phyloP scores from a whole-genome alignment of 768 basidiomycete species.

The Suillus subaureus region DNA sequence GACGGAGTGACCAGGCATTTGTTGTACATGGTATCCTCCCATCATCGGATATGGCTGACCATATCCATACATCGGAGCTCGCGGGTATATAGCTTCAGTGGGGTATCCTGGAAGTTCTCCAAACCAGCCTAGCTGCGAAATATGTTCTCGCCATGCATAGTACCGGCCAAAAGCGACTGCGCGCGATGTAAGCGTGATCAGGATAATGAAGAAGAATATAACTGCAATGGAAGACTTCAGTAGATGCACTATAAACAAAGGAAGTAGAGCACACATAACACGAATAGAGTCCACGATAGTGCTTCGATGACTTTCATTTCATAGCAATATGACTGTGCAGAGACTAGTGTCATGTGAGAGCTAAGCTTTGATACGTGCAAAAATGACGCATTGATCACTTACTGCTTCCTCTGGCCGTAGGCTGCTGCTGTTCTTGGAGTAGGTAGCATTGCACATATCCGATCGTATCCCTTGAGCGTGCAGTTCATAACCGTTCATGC shows the following conservation, averaged over 20 bases:
- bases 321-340: constrained; percentile 62
- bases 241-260: neutral
- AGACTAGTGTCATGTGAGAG: constrained; percentile 43
- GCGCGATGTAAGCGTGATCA: constrained; percentile 54
- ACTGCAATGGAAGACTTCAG: constrained; percentile 31
- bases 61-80: constrained; percentile 36
- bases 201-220: constrained; percentile 51
- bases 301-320: constrained; percentile 81
- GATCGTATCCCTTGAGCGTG: constrained; percentile 61
- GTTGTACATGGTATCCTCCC: constrained; percentile 45
- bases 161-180: constrained; percentile 36
- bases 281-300: constrained; percentile 77
- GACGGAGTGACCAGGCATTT: constrained; percentile 61
- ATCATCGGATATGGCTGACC: constrained; percentile 20
- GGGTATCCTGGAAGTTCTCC: constrained; percentile 67
- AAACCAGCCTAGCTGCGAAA: constrained; percentile 75
- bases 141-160: constrained; percentile 38
- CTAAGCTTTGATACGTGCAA: neutral
- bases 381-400: constrained; percentile 22
- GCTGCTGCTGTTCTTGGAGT: constrained; percentile 43
- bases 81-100: constrained; percentile 25
- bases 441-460: constrained; percentile 62
- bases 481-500: constrained; percentile 11
- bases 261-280: constrained; percentile 40
- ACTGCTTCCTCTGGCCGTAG: constrained; percentile 61